A percentile compares a stretch with the other conserved stretches of the same genome.
Evolutionary conservation across 495 filamentous ascomycete genomes (phyloP).

Genomic region (Cryomyces minteri): DNA sequence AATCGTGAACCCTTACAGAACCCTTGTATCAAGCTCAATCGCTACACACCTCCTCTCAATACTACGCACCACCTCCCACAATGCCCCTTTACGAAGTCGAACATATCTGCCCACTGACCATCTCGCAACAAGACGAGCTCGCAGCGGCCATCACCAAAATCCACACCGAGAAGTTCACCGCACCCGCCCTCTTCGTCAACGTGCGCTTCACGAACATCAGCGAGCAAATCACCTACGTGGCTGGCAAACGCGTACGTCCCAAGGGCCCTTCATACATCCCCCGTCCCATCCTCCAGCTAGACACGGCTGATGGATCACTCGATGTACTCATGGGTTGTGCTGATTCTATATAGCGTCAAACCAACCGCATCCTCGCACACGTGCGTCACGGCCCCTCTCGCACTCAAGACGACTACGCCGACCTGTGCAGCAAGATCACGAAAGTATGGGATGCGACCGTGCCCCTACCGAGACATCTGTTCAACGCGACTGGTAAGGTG

Average conservation of each 20-base stretch:
- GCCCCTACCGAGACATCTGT: slow-evolving; percentile 8
- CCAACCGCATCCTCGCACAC: slow-evolving; percentile 12
- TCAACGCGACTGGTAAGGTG: slow-evolving; percentile 10
- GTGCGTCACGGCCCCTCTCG: slow-evolving; percentile 11
- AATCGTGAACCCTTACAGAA: too few relatives aligned
- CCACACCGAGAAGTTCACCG: slow-evolving; percentile 11
- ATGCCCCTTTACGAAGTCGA: slow-evolving; percentile 19
- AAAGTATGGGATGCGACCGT: slow-evolving; percentile 7
- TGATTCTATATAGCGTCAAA: slow-evolving; percentile 8
- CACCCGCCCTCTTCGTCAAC: slow-evolving; percentile 14
- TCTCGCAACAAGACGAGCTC: slow-evolving; percentile 10
- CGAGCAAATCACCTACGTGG: too few relatives aligned
- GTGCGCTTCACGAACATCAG: slow-evolving; percentile 8
- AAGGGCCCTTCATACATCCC: not conserved
- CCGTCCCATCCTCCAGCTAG: not conserved
- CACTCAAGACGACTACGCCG: slow-evolving; percentile 6
- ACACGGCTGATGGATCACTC: not conserved
- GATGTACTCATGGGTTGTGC: slow-evolving; percentile 11
- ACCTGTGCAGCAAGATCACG: slow-evolving; percentile 2
- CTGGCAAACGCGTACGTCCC: slow-evolving; percentile 1
- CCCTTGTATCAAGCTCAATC: too few relatives aligned
- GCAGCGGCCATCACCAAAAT: slow-evolving; percentile 14
- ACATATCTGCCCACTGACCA: slow-evolving; percentile 8
- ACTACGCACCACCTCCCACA: not conserved
- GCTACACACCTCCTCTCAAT: not conserved